A percentile compares a stretch with the other conserved stretches of the same genome.
phyloP scores from a whole-genome alignment of 2,329 filamentous ascomycete species.

The Aspergillus sojae region DNA sequence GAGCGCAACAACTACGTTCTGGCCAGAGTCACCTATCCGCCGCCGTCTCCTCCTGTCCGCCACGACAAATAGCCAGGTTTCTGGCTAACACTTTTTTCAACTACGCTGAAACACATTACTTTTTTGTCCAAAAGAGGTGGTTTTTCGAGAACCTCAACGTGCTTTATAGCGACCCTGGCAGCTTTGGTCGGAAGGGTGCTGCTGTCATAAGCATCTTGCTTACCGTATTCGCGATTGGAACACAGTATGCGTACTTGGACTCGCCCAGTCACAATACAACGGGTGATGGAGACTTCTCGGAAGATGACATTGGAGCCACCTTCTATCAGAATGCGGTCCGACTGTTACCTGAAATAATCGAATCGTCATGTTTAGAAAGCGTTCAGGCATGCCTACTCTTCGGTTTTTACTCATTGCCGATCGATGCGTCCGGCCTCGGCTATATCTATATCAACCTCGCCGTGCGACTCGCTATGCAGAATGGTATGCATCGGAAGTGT shows the following conservation, averaged over 20 bases:
- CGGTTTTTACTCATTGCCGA: conserved; percentile 54
- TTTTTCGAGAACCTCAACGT: conserved; percentile 45
- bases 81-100: conserved; percentile 53
- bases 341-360: conserved; percentile 56
- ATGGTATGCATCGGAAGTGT: conserved; percentile 57
- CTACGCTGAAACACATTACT: conserved; percentile 54
- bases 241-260: conserved; percentile 55
- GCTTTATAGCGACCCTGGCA: conserved; percentile 45
- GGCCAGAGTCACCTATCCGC: conserved; percentile 38
- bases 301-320: conserved; percentile 53
- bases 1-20: conserved; percentile 51
- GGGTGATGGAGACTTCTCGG: conserved; percentile 29
- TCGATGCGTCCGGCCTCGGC: conserved; percentile 54
- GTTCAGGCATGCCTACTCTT: conserved; percentile 58
- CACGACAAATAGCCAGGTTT: conserved; percentile 52
- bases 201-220: conserved; percentile 51
- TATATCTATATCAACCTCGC: conserved; percentile 57
- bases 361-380: conserved; percentile 54
- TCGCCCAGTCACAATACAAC: conserved; percentile 21
- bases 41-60: conserved; percentile 48
- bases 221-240: conserved; percentile 54
- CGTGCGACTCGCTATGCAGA: conserved; percentile 56
- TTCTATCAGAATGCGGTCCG: conserved; percentile 56
- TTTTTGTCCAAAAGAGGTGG: conserved; percentile 52
- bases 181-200: conserved; percentile 41